Evolutionary conservation across 768 basidiomycete species (phyloP).

Genomic region (Mycena crocata): DNA sequence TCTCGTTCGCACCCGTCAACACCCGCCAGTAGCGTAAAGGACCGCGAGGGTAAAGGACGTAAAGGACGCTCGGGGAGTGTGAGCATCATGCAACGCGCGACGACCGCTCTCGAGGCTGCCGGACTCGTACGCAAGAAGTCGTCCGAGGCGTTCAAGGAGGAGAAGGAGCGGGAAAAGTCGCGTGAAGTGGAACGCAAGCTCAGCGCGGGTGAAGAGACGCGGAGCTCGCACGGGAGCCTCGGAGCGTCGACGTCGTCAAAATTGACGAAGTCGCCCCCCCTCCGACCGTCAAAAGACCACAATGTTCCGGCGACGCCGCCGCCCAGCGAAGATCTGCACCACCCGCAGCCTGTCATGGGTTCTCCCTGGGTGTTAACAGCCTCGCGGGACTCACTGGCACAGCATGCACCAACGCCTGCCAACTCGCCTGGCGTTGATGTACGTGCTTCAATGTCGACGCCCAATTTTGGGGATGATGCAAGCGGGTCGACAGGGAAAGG

Average conservation of each 20-base stretch:
- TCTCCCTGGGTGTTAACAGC: conserved; percentile 84
- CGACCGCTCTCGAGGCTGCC: conserved; percentile 89
- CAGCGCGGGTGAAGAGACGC: conserved; percentile 68
- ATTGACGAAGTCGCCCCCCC: conserved; percentile 76
- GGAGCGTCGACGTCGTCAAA: conserved; percentile 58
- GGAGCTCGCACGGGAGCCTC: conserved; percentile 72
- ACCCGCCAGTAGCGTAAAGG: conserved; percentile 70
- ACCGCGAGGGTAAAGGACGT: conserved; percentile 68
- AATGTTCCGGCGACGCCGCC: conserved; percentile 64
- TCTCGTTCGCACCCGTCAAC: conserved; percentile 77
- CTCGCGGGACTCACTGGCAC: conserved; percentile 50
- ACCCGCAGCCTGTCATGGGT: conserved; percentile 55
- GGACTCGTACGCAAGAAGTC: conserved; percentile 88
- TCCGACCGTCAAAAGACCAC: conserved; percentile 61
- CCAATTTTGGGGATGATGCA: conserved; percentile 47
- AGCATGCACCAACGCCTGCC: conserved; percentile 57
- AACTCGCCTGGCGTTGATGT: conserved; percentile 67
- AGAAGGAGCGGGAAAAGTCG: conserved; percentile 55
- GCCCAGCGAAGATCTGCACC: conserved; percentile 52
- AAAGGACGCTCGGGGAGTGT: conserved; percentile 90
- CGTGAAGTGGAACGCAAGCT: conserved; percentile 59
- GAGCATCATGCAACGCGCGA: conserved; percentile 95
- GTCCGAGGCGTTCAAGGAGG: conserved; percentile 74
- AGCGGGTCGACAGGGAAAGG: conserved; percentile 29
- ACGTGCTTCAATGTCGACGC: conserved; percentile 58